phyloP scores from a whole-genome alignment of 2,329 filamentous ascomycete genomes.

The Tolypocladium capitatum region DNA sequence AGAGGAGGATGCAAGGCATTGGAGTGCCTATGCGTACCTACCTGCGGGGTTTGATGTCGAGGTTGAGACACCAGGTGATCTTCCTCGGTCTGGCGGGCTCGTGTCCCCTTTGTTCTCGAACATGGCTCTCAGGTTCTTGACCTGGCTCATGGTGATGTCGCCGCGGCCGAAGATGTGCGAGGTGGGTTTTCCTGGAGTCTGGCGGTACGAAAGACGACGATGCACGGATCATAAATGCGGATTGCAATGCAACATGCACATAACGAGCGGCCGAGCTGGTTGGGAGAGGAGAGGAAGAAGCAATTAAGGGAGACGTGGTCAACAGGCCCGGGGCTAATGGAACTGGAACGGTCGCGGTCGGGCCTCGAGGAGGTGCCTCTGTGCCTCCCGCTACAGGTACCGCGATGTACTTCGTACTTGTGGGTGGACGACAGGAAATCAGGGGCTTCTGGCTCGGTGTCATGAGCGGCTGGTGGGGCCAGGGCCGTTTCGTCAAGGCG shows the following conservation, averaged over 20 bases:
- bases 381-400: background rate
- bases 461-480: slow-evolving; percentile 3
- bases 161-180: background rate
- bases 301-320: background rate
- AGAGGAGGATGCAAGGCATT: background rate
- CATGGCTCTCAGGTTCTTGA: slow-evolving; percentile 66
- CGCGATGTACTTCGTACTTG: background rate
- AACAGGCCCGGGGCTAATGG: background rate
- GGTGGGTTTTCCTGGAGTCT: background rate
- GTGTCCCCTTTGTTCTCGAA: slow-evolving; percentile 61
- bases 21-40: slow-evolving; percentile 8
- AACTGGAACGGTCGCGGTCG: background rate
- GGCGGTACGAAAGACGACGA: background rate
- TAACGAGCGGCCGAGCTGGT: background rate
- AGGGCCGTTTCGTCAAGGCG: background rate
- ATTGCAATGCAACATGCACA: background rate
- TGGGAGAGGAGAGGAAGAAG: background rate
- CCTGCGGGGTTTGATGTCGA: slow-evolving; percentile 10
- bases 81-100: slow-evolving; percentile 55
- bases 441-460: background rate
- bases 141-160: slow-evolving; percentile 45
- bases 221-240: background rate
- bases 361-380: background rate
- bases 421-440: background rate
- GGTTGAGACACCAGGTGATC: slow-evolving; percentile 44